These are phyloP conservation scores for Colletotrichum lentis DNA, from an alignment of 2,329 filamentous ascomycete genomes.

Conservation along the genomic window DNA sequence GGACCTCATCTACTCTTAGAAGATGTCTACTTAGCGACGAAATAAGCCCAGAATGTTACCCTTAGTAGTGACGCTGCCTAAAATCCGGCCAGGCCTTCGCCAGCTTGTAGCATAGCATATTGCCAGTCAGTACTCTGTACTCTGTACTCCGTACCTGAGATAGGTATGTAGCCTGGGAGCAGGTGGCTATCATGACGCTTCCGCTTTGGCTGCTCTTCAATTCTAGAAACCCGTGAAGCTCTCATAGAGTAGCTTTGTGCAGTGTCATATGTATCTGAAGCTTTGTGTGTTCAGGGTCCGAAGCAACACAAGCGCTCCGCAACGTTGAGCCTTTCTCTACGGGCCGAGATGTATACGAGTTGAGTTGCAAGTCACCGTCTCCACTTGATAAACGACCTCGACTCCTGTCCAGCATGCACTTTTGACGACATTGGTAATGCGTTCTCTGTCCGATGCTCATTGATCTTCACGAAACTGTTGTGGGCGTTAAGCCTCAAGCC, in stretches of 20 bases:
- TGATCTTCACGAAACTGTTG: not conserved
- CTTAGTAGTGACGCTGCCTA: too few species aligned
- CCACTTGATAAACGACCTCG: too few species aligned
- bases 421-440: not conserved
- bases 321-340: not conserved
- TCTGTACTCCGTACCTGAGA: too few species aligned
- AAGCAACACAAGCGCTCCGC: constrained; percentile 7
- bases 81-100: not conserved
- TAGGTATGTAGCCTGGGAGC: too few species aligned
- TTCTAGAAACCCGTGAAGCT: not conserved
- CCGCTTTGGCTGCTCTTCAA: too few species aligned
- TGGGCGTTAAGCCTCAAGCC: not conserved
- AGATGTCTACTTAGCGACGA: too few species aligned
- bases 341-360: not conserved
- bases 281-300: not conserved
- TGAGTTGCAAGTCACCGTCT: too few species aligned
- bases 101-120: not conserved
- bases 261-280: not conserved
- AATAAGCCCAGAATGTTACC: too few species aligned
- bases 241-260: not conserved
- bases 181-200: too few species aligned
- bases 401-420: not conserved
- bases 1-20: too few species aligned
- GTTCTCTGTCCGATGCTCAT: not conserved
- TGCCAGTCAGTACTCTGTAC: too few species aligned